These are phyloP conservation scores for Ophiostoma perfectum DNA, from an alignment of 2,329 filamentous ascomycete genomes.

Conservation along the genomic window DNA sequence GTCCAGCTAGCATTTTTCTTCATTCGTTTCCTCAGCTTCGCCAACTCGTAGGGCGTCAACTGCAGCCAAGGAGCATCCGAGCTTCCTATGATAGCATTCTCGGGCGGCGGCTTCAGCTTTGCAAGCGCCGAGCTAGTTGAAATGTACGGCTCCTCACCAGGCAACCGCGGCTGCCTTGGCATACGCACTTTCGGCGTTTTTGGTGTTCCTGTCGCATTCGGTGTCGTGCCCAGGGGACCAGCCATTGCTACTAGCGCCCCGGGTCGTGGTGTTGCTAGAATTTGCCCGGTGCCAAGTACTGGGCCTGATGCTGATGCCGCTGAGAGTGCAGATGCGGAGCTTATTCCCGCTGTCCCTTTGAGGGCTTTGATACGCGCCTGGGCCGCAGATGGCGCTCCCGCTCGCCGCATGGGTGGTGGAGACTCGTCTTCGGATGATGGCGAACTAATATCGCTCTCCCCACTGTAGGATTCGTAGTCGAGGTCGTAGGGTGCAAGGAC, in stretches of 20 bases:
- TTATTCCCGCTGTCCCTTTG: constrained; percentile 26
- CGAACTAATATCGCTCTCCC: constrained; percentile 41
- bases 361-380: constrained; percentile 47
- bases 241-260: no score
- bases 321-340: background rate
- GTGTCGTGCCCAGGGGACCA: background rate
- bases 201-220: constrained; percentile 25
- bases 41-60: constrained; percentile 59
- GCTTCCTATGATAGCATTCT: constrained; percentile 54
- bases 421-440: constrained; percentile 35
- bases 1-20: constrained; percentile 88
- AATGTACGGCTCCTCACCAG: constrained; percentile 28
- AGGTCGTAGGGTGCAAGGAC: constrained; percentile 61
- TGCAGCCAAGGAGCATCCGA: constrained; percentile 60
- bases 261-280: background rate
- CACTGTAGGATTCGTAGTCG: constrained; percentile 54
- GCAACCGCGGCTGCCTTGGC: constrained; percentile 28
- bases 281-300: background rate
- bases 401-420: constrained; percentile 29
- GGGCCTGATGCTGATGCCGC: background rate
- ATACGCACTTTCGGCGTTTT: constrained; percentile 44
- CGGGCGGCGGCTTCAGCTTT: constrained; percentile 52
- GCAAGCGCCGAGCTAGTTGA: constrained; percentile 39
- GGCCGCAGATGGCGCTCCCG: constrained; percentile 33
- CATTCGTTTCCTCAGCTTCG: constrained; percentile 73